phyloP scores from a whole-genome alignment of 73 alveolate genomes.

The Paramecium tetraurelia region DNA sequence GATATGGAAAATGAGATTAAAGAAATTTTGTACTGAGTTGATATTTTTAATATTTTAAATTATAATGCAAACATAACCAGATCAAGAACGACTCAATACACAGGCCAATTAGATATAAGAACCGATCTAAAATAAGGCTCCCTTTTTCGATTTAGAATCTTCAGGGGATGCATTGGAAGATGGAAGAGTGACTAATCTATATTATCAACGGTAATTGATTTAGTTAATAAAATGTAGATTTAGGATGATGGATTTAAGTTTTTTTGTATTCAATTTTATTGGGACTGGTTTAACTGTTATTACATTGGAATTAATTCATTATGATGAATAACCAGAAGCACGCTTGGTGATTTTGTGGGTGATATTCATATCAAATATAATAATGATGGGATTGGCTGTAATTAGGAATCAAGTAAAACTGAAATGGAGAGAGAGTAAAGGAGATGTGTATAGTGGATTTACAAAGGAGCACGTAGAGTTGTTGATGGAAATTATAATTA shows the following conservation, averaged over 20 bases:
- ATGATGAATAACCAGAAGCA: conserved; percentile 7
- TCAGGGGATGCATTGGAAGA: conserved; percentile 51
- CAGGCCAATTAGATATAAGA: neutral
- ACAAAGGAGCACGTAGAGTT: conserved; percentile 63
- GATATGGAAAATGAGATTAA: neutral
- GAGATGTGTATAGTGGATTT: conserved; percentile 56
- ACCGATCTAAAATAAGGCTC: neutral
- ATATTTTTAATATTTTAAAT: neutral
- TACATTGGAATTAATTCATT: conserved; percentile 51
- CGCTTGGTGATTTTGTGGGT: conserved; percentile 32
- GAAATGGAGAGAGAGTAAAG: conserved; percentile 72
- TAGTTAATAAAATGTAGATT: neutral
- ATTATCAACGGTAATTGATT: conserved; percentile 8
- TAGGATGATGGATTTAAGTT: conserved; percentile 56
- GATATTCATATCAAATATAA: conserved; percentile 49
- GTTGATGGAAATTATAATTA: conserved; percentile 58
- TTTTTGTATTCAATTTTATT: conserved; percentile 61
- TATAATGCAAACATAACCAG: neutral
- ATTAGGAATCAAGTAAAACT: conserved; percentile 64
- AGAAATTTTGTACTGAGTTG: neutral
- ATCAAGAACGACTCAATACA: neutral
- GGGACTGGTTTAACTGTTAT: conserved; percentile 70
- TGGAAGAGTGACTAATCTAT: conserved; percentile 62
- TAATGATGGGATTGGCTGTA: conserved; percentile 35
- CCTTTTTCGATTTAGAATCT: neutral